phyloP scores from a whole-genome alignment of 164 flowering plant species.

The Macadamia integrifolia region DNA sequence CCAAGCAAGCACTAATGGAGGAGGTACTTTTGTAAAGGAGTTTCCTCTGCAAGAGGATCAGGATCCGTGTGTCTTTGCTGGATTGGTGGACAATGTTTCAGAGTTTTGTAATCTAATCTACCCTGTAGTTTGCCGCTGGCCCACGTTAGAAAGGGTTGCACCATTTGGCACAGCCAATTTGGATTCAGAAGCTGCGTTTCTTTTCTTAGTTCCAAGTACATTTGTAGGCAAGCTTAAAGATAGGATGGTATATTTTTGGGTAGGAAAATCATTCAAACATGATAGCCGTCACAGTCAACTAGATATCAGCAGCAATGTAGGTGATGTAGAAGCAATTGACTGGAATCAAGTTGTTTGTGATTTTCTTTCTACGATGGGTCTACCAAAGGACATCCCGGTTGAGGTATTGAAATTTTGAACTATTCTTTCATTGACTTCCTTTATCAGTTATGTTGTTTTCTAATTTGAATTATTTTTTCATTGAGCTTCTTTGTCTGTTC shows the following conservation, averaged over 20 bases:
- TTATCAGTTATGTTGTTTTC: no score
- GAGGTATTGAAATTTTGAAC: conserved; percentile 30
- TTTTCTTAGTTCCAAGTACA: conserved; percentile 25
- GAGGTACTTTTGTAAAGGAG: conserved; percentile 2
- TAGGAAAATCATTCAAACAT: conserved; percentile 40
- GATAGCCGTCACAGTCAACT: conserved; percentile 12
- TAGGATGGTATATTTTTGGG: conserved; percentile 44
- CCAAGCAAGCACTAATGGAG: conserved; percentile 14
- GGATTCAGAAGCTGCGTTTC: conserved; percentile 39
- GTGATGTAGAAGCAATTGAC: conserved; percentile 24
- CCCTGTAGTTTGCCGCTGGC: conserved; percentile 39
- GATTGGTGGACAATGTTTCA: conserved; percentile 4
- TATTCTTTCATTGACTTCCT: neutral
- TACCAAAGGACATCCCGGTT: conserved; percentile 35
- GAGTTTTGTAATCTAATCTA: conserved; percentile 4
- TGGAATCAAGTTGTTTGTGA: conserved; percentile 33
- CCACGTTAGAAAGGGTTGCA: conserved; percentile 37
- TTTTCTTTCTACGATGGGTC: conserved; percentile 27
- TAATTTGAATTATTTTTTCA: no score
- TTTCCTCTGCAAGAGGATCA: conserved; percentile 6
- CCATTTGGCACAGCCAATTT: conserved; percentile 23
- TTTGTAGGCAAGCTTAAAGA: conserved; percentile 17
- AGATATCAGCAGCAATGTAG: conserved; percentile 12
- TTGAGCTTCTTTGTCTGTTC: no score
- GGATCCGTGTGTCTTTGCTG: conserved; percentile 4